Base-by-base conservation (phyloP, 768 basidiomycete species). In the Serendipita vermifera region DNA sequence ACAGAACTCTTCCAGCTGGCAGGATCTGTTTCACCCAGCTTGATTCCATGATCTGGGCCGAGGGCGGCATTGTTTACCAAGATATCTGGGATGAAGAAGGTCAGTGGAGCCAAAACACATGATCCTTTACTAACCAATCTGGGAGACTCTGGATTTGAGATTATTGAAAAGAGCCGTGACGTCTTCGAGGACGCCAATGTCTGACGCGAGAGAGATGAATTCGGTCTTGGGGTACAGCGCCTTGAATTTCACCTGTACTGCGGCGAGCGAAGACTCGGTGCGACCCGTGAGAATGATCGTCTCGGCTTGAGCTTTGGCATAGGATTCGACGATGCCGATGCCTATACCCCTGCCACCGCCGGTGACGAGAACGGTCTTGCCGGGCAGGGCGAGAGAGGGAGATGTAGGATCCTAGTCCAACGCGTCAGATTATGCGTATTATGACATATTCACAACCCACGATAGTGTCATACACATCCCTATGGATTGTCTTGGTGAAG, bases 11-110 rank as follows among this genome's bases (percentile, higher is more conserved):
- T 1, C 9, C 20, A 51, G 22, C 31, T 26, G 46, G 24, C 29
- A 13, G 31, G 22, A 3, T 51, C 46, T 51, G 46, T 22, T 9
- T 51, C 46, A n/a, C 46, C 46, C 20, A 29, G 9, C 22, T 26
- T 51, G 20, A 7, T 5, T 2, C 46, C 22, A n/a, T 20, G 31
- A 9, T 26, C 46, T 20, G n/a, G 5, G 1, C 2, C 24, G 7
- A 51, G 22, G 27, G 5, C 46, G 46, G 46, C 46, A 51, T 51
- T 51, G 22, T 51, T 51, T 5, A 51, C 46, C 20, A 51, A 29
- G 46, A 51, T 26, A 26, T 51, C 39, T 41, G 26, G 15, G 39
- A 41, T 38, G 36, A 38, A 17, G 36, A 17, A 1, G 36, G 2
- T 38, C 36, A n/a, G 2, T 7, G 6, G 39, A 2, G 2, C n/a